Evolutionary conservation across 164 flowering plant species (phyloP).

Genomic region (Litsea cubeba): DNA sequence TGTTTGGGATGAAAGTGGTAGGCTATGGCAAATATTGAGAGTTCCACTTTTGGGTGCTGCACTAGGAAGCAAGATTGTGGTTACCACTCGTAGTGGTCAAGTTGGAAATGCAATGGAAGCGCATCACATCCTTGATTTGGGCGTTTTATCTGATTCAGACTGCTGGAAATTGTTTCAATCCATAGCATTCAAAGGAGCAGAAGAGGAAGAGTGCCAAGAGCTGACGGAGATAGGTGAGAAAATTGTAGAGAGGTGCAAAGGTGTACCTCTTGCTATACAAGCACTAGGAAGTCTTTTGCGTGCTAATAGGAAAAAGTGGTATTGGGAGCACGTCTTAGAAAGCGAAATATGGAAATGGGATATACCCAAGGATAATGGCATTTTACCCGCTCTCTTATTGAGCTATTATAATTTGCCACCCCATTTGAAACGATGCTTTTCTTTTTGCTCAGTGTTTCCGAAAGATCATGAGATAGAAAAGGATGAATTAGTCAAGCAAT

Average conservation of each 20-base stretch:
- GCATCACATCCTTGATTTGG: not conserved
- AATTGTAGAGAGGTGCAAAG: conserved; percentile 3
- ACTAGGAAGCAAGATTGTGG: conserved; percentile 7
- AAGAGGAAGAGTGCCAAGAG: not conserved
- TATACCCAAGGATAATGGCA: not conserved
- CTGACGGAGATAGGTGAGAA: not conserved
- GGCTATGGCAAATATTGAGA: not conserved
- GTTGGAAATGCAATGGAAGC: not conserved
- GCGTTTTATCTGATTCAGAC: not conserved
- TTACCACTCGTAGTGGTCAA: conserved; percentile 3
- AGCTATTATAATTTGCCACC: conserved; percentile 1
- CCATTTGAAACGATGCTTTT: not conserved
- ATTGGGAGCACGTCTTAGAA: not conserved
- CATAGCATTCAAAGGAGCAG: too few species aligned
- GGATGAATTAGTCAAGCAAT: not conserved
- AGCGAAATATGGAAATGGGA: not conserved
- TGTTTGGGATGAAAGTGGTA: conserved; percentile 5
- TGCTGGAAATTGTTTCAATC: not conserved
- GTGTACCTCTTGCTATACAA: not conserved
- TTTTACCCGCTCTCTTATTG: not conserved
- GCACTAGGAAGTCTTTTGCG: not conserved
- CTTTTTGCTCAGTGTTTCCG: not conserved
- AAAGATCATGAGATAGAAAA: not conserved
- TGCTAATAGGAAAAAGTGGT: not conserved
- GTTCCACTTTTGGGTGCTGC: not conserved